Base-by-base conservation (phyloP, 2,329 filamentous ascomycete species). In the Cladosporium sp. region DNA sequence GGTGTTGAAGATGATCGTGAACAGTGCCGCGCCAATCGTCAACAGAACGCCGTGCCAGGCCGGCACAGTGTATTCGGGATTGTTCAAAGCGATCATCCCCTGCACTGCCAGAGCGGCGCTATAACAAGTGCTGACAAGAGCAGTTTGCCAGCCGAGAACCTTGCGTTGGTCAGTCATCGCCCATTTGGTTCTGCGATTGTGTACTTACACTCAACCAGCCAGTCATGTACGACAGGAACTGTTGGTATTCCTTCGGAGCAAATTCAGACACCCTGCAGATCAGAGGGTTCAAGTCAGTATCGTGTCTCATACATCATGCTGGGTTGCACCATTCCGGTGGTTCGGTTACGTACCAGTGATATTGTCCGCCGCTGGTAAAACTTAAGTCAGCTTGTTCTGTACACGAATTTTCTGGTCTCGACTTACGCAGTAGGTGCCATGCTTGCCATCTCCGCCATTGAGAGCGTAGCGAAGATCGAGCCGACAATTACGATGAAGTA, bases 11-110 rank as follows among this genome's bases (percentile, higher is more conserved):
- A 64, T 49, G 56, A 65, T 64, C n/a, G 66, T 62, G 11, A 62
- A 43, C 10, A 62, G 39, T 8, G 16, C 34, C n/a, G 25, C 32
- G 23, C 48, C 59, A 23, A 70, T 57, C 1, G 64, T 68, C 4
- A 82, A 66, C 63, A 81, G 70, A 2, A 79, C 81, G 7, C 76
- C 79, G 63, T 81, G 80, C 79, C 79, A 82, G 57, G 73, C 65
- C 49, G 79, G 71, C 3, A 76, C 74, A 14, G 68, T 66, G 64
- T 81, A 82, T 4, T 70, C 69, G 0, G 74, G 72, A 43, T 79
- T 70, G 63, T 81, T 80, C 49, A 82, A 67, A 23, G 80, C 74
- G 16, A 80, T 73, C 14, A 82, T 66, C 0, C 79, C 80, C 23
- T 60, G 58, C 11, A 60, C 43, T 14, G 58, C 58, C 5, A 60